Evolutionary conservation across 2,329 filamentous ascomycete genomes (phyloP), one percentile per base, ranked within the genome.

Genomic region (Fusarium bulbicola): DNA sequence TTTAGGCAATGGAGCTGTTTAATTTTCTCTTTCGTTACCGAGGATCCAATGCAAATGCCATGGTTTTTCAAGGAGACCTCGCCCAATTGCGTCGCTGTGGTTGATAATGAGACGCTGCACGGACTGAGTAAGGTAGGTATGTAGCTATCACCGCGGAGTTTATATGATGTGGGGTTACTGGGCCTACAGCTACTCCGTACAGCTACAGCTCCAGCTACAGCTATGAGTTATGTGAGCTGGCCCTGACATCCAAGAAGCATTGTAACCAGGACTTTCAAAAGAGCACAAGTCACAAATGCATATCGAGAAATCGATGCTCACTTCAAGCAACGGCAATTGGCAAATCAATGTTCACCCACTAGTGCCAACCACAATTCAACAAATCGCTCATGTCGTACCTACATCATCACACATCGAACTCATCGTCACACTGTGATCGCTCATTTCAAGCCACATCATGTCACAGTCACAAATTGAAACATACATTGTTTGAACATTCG

Each of bases 401-500:
- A 26, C 39, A 6, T 32, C 21, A 24, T 50, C 37, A 46, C 8
- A 49, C 52, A 40, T 8, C 36, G 28, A 24, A 20, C 34, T 32
- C 18, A 43, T 63, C 26, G 40, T 53, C 63, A 47, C 32, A 9
- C 13, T 56, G 16, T 14, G 10, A 40, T 30, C n/a, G n/a, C 12
- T 34, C 49, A 61, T 24, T 21, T 20, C 5, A 49, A 14, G 52
- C 50, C 46, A 63, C 32, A 59, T n/a, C 18, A 49, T 24, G 15
- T 62, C 49, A 59, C 36, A 32, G 7, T 34, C n/a, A 43, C 18
- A 49, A 10, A 15, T 45, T 30, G 24, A 32, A 18, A 30, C 45
- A 10, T 34, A 3, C 47, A 45, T 14, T 75, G 60, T 75, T 76
- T 74, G 68, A 80, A 81, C 79, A 70, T 74, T 83, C 81, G 79